Evolutionary conservation across 805 yeast species (phyloP).

Genomic region (Yarrowia osloensis): DNA sequence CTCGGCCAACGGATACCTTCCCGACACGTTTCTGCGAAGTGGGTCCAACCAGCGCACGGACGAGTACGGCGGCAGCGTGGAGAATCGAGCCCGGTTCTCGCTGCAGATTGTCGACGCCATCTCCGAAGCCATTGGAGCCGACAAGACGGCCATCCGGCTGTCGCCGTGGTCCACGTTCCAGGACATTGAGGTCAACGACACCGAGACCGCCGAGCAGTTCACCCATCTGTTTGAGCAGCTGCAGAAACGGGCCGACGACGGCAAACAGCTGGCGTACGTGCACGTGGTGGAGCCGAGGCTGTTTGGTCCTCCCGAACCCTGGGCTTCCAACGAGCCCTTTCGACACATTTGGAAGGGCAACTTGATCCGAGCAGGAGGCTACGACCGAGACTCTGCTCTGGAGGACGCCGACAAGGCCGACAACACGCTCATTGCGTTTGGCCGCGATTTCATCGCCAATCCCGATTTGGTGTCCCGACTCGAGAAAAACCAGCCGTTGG

Average conservation of each 20-base stretch:
- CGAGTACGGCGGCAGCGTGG: constrained; percentile 63
- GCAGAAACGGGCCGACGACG: constrained; percentile 44
- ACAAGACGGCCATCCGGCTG: constrained; percentile 50
- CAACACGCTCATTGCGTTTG: constrained; percentile 46
- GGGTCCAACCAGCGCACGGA: constrained; percentile 56
- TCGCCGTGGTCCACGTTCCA: constrained; percentile 36
- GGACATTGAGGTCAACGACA: constrained; percentile 39
- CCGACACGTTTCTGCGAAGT: constrained; percentile 51
- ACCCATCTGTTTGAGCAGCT: constrained; percentile 48
- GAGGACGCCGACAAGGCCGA: constrained; percentile 39
- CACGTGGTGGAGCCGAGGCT: constrained; percentile 46
- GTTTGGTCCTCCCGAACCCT: constrained; percentile 32
- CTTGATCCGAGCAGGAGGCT: constrained; percentile 48
- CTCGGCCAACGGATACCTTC: constrained; percentile 62
- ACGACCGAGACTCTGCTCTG: constrained; percentile 31
- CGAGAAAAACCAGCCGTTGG: constrained; percentile 46
- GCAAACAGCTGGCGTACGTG: constrained; percentile 45
- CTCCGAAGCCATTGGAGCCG: constrained; percentile 55
- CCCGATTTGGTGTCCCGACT: constrained; percentile 57
- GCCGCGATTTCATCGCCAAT: constrained; percentile 55
- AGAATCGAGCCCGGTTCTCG: constrained; percentile 55
- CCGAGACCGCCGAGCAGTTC: constrained; percentile 44
- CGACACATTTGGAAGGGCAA: constrained; percentile 50
- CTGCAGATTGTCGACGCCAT: constrained; percentile 56
- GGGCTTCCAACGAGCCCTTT: constrained; percentile 35